Percentiles rank a stretch among this genome's conserved stretches.
Conservation (phyloP, 306 rosid species). For the Cicer yamashitae region DNA sequence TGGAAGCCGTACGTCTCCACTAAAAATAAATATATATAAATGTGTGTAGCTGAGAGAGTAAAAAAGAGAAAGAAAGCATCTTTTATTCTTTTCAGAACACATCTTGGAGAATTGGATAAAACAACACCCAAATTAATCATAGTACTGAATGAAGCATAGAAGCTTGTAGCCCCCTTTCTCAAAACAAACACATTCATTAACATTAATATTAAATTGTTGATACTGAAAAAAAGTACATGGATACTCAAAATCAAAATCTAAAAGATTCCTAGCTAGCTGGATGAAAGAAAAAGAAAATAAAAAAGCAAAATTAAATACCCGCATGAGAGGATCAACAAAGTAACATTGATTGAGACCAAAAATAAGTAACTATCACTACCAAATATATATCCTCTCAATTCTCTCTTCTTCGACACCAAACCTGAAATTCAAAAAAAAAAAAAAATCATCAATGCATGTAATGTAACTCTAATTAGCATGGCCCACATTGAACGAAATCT, state of each 20-base stretch:
- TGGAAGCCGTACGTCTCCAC: not conserved
- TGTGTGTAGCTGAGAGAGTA: not conserved
- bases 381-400: slow-evolving; percentile 43
- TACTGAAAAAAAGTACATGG: slow-evolving; percentile 50
- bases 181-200: slow-evolving; percentile 38
- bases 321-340: slow-evolving; percentile 37
- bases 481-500: too few species aligned
- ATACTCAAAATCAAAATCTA: slow-evolving; percentile 45
- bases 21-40: not conserved
- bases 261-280: slow-evolving; percentile 38
- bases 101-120: slow-evolving; percentile 42
- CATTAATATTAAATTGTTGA: slow-evolving; percentile 49
- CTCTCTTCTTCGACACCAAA: slow-evolving; percentile 42
- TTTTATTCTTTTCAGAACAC: slow-evolving; percentile 38
- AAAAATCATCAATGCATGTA: not conserved
- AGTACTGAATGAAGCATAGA: too few species aligned
- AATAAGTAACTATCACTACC: slow-evolving; percentile 36
- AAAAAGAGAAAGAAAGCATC: slow-evolving; percentile 19
- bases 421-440: slow-evolving; percentile 27
- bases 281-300: slow-evolving; percentile 24
- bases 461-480: not conserved
- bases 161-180: slow-evolving; percentile 7
- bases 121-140: slow-evolving; percentile 37
- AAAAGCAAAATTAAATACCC: slow-evolving; percentile 36
- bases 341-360: slow-evolving; percentile 46